Evolutionary conservation across 495 filamentous ascomycete genomes (phyloP), one percentile per base, ranked within the genome.

Genomic region (Trichoderma reesei): DNA sequence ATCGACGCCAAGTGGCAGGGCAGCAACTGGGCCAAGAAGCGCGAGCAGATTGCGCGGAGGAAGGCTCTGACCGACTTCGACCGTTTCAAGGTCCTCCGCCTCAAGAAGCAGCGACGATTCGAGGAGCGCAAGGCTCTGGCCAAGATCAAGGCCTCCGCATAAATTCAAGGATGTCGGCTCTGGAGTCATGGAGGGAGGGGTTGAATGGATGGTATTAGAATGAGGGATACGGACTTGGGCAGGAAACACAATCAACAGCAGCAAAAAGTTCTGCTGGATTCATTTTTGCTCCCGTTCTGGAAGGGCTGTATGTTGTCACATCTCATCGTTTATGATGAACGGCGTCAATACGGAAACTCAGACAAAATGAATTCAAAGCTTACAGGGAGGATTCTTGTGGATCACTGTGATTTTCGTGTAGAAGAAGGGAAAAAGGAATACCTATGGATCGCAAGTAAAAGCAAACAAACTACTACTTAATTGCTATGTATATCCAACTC

Each of bases 71-170:
- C 85, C 81, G 95, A 99, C 83, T 98, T 99, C 76, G 95, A 99
- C 85, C 88, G 94, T 73, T 99, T 98, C 90, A 97, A 98, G 87
- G 92, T 98, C 69, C 83, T 98, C 85, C 84, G 91, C 76, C 82
- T 97, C 80, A 91, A 88, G 86, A 98, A 98, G 87, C 92, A 97
- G 89, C 87, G 89, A 74, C 88, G 92, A 74, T 97, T 91, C 82
- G 93, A 96, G 83, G 87, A 96, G 78, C 90, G 87, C 79, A 97
- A 96, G 87, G 86, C 91, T 69, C 80, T 90, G 69, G 88, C 90
- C 70, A 92, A 93, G 83, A 81, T 90, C 74, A 79, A 75, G 76
- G 78, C 79, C 61, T 71, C 77, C 60, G 77, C 79, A 66, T 82
- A 73, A 74, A 31, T 63, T 26, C 1, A 26, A 20, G 61, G 61